Evolutionary conservation across 768 basidiomycete species (phyloP).

Genomic region (Lyophyllum decastes): DNA sequence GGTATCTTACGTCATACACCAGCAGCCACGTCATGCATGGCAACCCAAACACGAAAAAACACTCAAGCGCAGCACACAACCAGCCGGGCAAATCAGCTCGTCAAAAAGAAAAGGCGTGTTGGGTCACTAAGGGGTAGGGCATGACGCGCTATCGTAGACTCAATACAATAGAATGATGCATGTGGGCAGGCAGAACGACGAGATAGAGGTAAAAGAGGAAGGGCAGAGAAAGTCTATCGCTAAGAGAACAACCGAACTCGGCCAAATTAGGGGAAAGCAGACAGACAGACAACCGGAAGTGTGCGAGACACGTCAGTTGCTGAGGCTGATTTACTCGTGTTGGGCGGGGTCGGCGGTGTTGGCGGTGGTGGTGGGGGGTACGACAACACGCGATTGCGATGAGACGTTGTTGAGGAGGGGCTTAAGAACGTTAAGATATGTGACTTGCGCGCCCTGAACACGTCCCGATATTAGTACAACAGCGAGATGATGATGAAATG

Average conservation of each 20-base stretch:
- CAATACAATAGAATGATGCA: neutral
- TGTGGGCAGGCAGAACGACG: neutral
- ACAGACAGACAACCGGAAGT: neutral
- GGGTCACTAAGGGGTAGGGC: neutral
- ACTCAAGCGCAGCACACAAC: neutral
- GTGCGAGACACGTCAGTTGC: neutral
- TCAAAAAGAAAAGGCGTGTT: conserved; percentile 4
- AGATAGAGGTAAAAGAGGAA: neutral
- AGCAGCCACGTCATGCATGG: neutral
- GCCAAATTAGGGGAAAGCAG: neutral
- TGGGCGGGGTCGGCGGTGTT: conserved; percentile 47
- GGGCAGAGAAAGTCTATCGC: neutral
- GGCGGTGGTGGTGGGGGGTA: conserved; percentile 46
- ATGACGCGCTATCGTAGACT: neutral
- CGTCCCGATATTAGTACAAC: conserved; percentile 11
- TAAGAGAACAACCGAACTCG: neutral
- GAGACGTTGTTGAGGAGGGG: conserved; percentile 74
- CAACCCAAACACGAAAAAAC: neutral
- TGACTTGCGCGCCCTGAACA: conserved; percentile 78
- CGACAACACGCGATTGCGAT: conserved; percentile 40
- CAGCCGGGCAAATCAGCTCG: neutral
- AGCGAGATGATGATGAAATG: conserved; percentile 17
- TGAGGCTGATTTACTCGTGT: conserved; percentile 11
- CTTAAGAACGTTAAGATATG: conserved; percentile 77
- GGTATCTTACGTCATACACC: neutral